Conservation (phyloP, 2,329 filamentous ascomycete species). For the Paecilomyces variotii region DNA sequence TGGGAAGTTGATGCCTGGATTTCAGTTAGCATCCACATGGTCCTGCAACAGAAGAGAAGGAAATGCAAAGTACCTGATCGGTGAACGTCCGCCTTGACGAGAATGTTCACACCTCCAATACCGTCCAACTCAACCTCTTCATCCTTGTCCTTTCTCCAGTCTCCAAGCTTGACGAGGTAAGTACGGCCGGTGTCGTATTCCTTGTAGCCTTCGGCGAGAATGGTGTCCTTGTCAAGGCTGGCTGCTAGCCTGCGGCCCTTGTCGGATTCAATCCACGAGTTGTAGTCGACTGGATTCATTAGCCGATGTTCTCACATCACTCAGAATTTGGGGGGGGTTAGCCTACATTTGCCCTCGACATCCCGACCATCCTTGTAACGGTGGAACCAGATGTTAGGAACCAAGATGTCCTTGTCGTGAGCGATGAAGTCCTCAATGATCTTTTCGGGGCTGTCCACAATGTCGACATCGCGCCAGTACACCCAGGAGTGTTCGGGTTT, state of each 20-base stretch:
- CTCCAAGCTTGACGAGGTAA: slow-evolving; percentile 85
- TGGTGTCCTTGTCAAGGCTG: slow-evolving; percentile 66
- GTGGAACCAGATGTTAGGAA: slow-evolving; percentile 98
- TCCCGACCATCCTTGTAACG: slow-evolving; percentile 71
- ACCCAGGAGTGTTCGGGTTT: slow-evolving; percentile 97
- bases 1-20: slow-evolving; percentile 87
- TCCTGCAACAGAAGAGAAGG: neutral
- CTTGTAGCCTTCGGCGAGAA: slow-evolving; percentile 92
- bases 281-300: slow-evolving; percentile 72
- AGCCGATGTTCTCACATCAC: slow-evolving; percentile 8
- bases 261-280: slow-evolving; percentile 94
- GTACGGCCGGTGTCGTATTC: slow-evolving; percentile 84
- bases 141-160: slow-evolving; percentile 87
- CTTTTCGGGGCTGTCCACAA: slow-evolving; percentile 75
- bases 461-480: slow-evolving; percentile 97
- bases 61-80: slow-evolving; percentile 60
- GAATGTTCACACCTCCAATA: slow-evolving; percentile 92
- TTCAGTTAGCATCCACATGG: slow-evolving; percentile 12
- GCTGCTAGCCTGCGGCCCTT: slow-evolving; percentile 69
- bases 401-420: slow-evolving; percentile 85
- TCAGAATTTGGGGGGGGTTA: neutral
- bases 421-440: slow-evolving; percentile 94
- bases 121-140: slow-evolving; percentile 88
- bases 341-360: slow-evolving; percentile 88
- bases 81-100: slow-evolving; percentile 97